These are phyloP conservation scores for Trichoderma aggressivum DNA, from an alignment of 2,329 filamentous ascomycete genomes.

Conservation along the genomic window DNA sequence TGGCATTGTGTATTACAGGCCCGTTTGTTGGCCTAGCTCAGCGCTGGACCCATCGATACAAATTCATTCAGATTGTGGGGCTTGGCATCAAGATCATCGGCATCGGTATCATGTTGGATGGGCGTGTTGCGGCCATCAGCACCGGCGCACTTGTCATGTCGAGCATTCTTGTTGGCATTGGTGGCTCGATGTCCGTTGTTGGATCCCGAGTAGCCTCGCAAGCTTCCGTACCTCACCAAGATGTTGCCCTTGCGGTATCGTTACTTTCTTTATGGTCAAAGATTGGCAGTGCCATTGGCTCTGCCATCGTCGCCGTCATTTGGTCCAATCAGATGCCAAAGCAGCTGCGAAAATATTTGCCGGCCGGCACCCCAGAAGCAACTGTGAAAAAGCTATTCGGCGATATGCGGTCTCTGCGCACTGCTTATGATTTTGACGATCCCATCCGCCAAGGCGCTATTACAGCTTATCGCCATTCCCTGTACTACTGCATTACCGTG, in stretches of 20 bases:
- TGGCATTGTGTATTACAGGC: slow-evolving; percentile 35
- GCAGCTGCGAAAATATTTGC: slow-evolving; percentile 26
- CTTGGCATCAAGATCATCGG: slow-evolving; percentile 36
- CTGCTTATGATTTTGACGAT: slow-evolving; percentile 30
- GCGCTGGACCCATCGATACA: slow-evolving; percentile 37
- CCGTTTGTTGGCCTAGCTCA: slow-evolving; percentile 34
- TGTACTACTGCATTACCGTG: slow-evolving; percentile 34
- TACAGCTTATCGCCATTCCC: slow-evolving; percentile 32
- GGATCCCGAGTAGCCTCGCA: slow-evolving; percentile 37
- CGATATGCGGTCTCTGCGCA: slow-evolving; percentile 33
- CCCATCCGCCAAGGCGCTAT: slow-evolving; percentile 34
- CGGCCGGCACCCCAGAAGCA: slow-evolving; percentile 22
- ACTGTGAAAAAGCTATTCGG: slow-evolving; percentile 31
- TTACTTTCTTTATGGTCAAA: slow-evolving; percentile 37
- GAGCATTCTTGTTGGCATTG: not conserved
- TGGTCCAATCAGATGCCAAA: slow-evolving; percentile 34
- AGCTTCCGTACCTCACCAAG: slow-evolving; percentile 39
- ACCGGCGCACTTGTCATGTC: slow-evolving; percentile 32
- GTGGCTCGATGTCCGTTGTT: slow-evolving; percentile 35
- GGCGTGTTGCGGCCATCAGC: slow-evolving; percentile 29
- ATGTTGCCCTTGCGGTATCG: slow-evolving; percentile 35
- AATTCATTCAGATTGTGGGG: slow-evolving; percentile 36
- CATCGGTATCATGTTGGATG: slow-evolving; percentile 34
- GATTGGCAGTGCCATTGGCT: slow-evolving; percentile 36
- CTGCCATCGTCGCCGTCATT: slow-evolving; percentile 34